Base-by-base conservation (phyloP, 1,139 yeast species). In the Suhomyces atakaporum region DNA sequence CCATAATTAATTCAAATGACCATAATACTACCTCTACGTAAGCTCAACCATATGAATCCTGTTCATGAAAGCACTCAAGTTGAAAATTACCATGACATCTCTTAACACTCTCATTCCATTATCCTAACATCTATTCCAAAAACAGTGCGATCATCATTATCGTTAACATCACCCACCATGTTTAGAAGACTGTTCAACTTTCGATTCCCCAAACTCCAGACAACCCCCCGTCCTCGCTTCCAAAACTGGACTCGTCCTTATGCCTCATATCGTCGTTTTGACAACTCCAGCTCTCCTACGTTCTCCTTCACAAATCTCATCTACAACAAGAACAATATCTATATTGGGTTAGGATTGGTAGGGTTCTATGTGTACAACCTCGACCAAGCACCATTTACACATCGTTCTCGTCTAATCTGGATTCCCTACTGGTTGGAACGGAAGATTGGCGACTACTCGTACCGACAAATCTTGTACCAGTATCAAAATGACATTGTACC, bases 311-410 rank as follows among this genome's bases (percentile, higher is more conserved):
- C 31, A 3, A 29, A 25, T 16, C 12, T 43, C 19, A 27, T 46
- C 6, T 29, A 35, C 34, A 46, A 42, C 39, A 30, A 50, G 15
- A 43, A 37, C 25, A 36, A 37, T 25, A 27, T 42, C 20, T 45
- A 42, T 29, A 36, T 40, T 2, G 47, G 41, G 4, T 37, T 42
- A 2, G 46, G 40, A 1, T 25, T 47, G 29, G 48, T 37, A 2
- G 66, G 76, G 1, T 70, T 86, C 47, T 81, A 84, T 46, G 52
- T 79, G 4, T 69, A 82, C 33, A 81, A 89, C 53, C 63, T 86
- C 25, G 84, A 89, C 44, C 75, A 76, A 46, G 96, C 96, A 0
- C 97, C 97, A 1, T 81, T 83, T 25, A 82, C 96, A 1, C 79
- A 81, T 18, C 69, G 98, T 35, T 63, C 62, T 22, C 68, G 97